These are phyloP conservation scores for Rhodotorula mucilaginosa DNA, from an alignment of 1,284 basidiomycete species.

Conservation along the genomic window DNA sequence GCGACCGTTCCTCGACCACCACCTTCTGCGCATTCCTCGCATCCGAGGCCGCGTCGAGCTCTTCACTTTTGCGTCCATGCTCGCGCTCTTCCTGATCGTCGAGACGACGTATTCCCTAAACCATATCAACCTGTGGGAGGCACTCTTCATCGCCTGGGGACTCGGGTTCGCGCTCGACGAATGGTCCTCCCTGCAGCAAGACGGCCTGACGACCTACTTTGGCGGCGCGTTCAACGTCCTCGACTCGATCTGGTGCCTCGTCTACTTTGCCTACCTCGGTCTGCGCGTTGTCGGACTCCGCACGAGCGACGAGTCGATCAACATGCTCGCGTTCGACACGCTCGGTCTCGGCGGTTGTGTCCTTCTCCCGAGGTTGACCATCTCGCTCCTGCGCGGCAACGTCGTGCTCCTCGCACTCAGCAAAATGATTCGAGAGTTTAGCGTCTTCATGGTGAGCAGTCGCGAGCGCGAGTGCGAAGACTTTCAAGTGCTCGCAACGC, in stretches of 20 bases:
- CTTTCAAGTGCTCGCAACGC: too few species aligned
- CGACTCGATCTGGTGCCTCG: constrained; percentile 28
- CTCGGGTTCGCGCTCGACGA: constrained; percentile 44
- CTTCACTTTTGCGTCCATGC: constrained; percentile 30
- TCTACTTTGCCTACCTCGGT: constrained; percentile 38
- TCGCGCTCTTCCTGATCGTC: constrained; percentile 39
- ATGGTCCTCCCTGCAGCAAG: constrained; percentile 24
- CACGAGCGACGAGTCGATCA: constrained; percentile 10
- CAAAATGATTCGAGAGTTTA: constrained; percentile 40
- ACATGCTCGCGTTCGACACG: constrained; percentile 39
- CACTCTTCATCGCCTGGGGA: constrained; percentile 38
- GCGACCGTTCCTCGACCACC: constrained; percentile 42
- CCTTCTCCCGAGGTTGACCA: constrained; percentile 41
- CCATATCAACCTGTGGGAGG: constrained; percentile 31
- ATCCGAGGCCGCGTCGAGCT: constrained; percentile 39
- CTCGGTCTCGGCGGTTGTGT: constrained; percentile 40
- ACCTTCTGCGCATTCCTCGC: constrained; percentile 39
- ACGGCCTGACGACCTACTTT: constrained; percentile 25
- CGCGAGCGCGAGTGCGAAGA: too few species aligned
- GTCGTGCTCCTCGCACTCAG: constrained; percentile 38
- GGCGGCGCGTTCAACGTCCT: constrained; percentile 25
- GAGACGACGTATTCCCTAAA: constrained; percentile 27
- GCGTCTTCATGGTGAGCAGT: constrained; percentile 5
- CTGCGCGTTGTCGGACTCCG: constrained; percentile 28
- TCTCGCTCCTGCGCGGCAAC: constrained; percentile 37